Percentiles rank a stretch among this genome's conserved stretches.
phyloP scores from a whole-genome alignment of 805 yeast species.

The Ogataea neopini region DNA sequence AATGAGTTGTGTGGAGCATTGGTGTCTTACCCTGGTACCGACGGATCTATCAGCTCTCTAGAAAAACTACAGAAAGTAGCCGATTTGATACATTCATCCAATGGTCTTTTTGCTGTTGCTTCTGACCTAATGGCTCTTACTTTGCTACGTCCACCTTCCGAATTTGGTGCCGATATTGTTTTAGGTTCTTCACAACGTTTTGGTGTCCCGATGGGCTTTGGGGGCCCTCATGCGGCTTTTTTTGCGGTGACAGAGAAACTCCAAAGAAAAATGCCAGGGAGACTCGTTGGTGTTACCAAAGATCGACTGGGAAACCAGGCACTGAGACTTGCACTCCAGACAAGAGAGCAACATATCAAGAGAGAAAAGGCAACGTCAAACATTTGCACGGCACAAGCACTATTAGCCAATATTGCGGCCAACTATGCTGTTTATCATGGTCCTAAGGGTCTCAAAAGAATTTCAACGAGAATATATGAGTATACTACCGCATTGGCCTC shows the following conservation, averaged over 20 bases:
- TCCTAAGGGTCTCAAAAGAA: slow-evolving; percentile 75
- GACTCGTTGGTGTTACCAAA: slow-evolving; percentile 90
- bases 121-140: slow-evolving; percentile 90
- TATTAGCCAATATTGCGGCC: slow-evolving; percentile 92
- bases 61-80: slow-evolving; percentile 55
- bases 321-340: slow-evolving; percentile 88
- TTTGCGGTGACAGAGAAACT: slow-evolving; percentile 81
- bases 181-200: slow-evolving; percentile 93
- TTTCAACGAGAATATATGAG: slow-evolving; percentile 76
- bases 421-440: slow-evolving; percentile 98
- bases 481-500: slow-evolving; percentile 71
- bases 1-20: slow-evolving; percentile 70
- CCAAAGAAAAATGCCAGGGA: slow-evolving; percentile 94
- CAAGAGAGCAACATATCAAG: slow-evolving; percentile 97
- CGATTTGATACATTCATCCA: slow-evolving; percentile 63
- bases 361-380: slow-evolving; percentile 97
- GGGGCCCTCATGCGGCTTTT: slow-evolving; percentile 99
- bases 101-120: slow-evolving; percentile 83
- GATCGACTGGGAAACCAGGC: slow-evolving; percentile 92
- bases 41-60: slow-evolving; percentile 62
- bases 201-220: slow-evolving; percentile 97
- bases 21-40: slow-evolving; percentile 88
- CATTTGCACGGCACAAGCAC: slow-evolving; percentile 97
- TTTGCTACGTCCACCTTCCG: slow-evolving; percentile 77
- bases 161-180: slow-evolving; percentile 89